phyloP scores from a whole-genome alignment of 1,139 yeast species.

The Candida sp. region DNA sequence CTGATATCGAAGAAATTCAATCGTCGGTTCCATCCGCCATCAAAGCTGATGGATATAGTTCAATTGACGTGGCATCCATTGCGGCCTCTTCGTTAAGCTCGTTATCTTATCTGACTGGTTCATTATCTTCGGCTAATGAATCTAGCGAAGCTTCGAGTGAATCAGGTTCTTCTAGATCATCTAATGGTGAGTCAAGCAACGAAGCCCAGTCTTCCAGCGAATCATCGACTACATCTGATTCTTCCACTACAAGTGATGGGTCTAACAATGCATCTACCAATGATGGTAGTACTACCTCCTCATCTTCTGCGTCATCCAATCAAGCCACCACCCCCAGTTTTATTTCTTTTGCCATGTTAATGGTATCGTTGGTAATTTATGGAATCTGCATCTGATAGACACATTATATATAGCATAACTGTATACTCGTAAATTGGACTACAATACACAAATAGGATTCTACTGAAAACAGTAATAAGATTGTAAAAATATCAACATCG shows the following conservation, averaged over 20 bases:
- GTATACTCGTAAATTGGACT: too few relatives aligned
- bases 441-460: too few relatives aligned
- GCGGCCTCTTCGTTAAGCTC: not conserved
- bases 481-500: too few relatives aligned
- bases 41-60: slow-evolving; percentile 41
- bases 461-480: too few relatives aligned
- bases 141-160: not conserved
- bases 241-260: too few relatives aligned
- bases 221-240: not conserved
- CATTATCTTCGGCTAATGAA: not conserved
- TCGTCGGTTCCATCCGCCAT: slow-evolving; percentile 10
- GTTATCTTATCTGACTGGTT: not conserved
- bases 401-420: too few relatives aligned
- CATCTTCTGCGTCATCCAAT: not conserved
- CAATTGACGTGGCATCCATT: slow-evolving; percentile 12
- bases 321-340: not conserved
- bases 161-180: not conserved
- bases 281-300: not conserved
- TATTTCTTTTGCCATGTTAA: not conserved
- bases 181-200: not conserved
- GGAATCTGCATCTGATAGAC: too few relatives aligned
- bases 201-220: not conserved
- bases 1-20: slow-evolving; percentile 36
- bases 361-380: not conserved
- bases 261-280: not conserved